Conservation (phyloP, 2,329 filamentous ascomycete species). For the Fusarium vanettenii region DNA sequence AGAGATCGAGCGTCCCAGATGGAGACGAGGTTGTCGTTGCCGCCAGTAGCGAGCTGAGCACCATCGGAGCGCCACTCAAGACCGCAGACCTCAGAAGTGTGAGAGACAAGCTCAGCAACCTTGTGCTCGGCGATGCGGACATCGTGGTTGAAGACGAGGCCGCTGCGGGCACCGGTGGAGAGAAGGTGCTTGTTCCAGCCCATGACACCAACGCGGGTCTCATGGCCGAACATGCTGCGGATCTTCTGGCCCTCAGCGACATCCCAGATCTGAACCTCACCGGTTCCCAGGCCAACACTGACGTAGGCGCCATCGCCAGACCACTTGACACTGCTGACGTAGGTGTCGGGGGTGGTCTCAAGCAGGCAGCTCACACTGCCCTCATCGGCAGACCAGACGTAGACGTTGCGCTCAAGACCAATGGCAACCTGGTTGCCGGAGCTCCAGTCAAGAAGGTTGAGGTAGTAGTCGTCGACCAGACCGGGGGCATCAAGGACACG, state of each 20-base stretch:
- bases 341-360: slow-evolving; percentile 90
- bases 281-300: slow-evolving; percentile 91
- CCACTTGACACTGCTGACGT: slow-evolving; percentile 99
- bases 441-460: slow-evolving; percentile 98
- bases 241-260: slow-evolving; percentile 95
- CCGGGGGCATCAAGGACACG: slow-evolving; percentile 96
- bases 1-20: slow-evolving; percentile 99
- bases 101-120: slow-evolving; percentile 94
- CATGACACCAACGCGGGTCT: slow-evolving; percentile 97
- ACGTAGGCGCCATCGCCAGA: slow-evolving; percentile 97
- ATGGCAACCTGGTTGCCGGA: slow-evolving; percentile 98
- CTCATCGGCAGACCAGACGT: slow-evolving; percentile 97
- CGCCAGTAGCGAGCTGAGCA: slow-evolving; percentile 95
- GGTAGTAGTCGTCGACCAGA: slow-evolving; percentile 97
- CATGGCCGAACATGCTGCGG: slow-evolving; percentile 98
- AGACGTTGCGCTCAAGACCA: slow-evolving; percentile 95
- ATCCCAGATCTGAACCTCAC: slow-evolving; percentile 99
- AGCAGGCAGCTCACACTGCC: slow-evolving; percentile 89
- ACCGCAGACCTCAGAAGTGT: slow-evolving; percentile 97
- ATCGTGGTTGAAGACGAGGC: slow-evolving; percentile 98
- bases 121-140: slow-evolving; percentile 98
- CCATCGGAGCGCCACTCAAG: slow-evolving; percentile 98
- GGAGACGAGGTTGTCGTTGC: slow-evolving; percentile 98
- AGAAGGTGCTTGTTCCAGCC: slow-evolving; percentile 99
- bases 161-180: slow-evolving; percentile 93